Conservation (phyloP, 345 rosid genomes). For the Camelina sativa region DNA sequence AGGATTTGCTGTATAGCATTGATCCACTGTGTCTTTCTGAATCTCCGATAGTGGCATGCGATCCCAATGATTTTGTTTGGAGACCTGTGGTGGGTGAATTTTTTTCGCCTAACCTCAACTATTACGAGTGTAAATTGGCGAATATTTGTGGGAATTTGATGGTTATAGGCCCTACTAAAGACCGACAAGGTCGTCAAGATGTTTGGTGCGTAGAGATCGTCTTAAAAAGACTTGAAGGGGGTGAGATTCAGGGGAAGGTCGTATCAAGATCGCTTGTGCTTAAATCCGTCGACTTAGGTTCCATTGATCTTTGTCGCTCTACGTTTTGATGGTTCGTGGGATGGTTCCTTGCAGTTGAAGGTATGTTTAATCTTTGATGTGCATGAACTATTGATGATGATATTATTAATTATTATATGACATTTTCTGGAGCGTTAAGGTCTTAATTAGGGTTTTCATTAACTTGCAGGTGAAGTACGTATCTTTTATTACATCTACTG, state of each 20-base stretch:
- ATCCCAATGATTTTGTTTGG: not conserved
- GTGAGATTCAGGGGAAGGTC: not conserved
- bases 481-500: not conserved
- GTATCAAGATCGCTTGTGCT: not conserved
- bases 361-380: not conserved
- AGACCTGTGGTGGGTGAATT: not conserved
- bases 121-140: no score
- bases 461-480: conserved; percentile 1
- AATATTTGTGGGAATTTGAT: no score
- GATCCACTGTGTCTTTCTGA: not conserved
- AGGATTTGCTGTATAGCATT: no score
- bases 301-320: not conserved
- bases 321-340: not conserved
- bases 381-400: no score
- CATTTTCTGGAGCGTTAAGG: not conserved
- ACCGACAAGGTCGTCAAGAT: not conserved
- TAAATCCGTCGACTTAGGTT: not conserved
- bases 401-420: not conserved
- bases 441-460: not conserved
- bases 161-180: no score
- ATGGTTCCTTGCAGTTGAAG: not conserved
- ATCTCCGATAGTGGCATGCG: not conserved
- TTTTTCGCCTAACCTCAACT: not conserved
- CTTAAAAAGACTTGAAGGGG: not conserved
- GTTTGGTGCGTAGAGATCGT: not conserved